Evolutionary conservation across 352 stramenopile genomes (phyloP).

Genomic region (Phytophthora hibernalis): DNA sequence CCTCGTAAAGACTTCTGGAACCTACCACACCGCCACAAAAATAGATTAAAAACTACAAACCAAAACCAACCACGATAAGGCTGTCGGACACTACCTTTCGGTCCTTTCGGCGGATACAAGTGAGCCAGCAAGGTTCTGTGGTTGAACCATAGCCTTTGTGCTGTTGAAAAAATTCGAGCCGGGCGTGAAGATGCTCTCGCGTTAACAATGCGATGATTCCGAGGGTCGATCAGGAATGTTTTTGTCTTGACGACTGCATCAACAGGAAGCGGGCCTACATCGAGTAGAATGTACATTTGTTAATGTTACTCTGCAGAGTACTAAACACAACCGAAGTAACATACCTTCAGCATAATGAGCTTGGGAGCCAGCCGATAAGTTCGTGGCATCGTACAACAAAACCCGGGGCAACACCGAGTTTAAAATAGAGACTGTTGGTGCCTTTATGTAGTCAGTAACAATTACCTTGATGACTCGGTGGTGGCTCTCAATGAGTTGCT

Average conservation of each 20-base stretch:
- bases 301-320: not conserved
- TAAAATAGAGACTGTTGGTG: not conserved
- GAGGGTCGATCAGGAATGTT: not conserved
- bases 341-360: not conserved
- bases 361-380: not conserved
- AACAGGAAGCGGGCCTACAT: not conserved
- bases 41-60: too few species aligned
- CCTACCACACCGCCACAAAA: not conserved
- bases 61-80: too few species aligned
- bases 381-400: not conserved
- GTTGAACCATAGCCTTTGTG: too few species aligned
- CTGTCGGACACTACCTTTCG: not conserved
- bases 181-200: too few species aligned
- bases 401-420: not conserved
- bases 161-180: too few species aligned
- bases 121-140: too few species aligned
- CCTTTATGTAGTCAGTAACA: too few species aligned
- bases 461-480: not conserved
- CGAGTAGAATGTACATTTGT: not conserved
- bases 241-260: not conserved
- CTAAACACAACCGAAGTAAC: too few species aligned
- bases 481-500: not conserved
- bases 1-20: not conserved
- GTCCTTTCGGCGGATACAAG: not conserved
- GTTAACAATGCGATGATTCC: too few species aligned